Evolutionary conservation across 805 yeast genomes (phyloP), one percentile per base, ranked within the genome.

Genomic region (Metschnikowia kunwiensis): DNA sequence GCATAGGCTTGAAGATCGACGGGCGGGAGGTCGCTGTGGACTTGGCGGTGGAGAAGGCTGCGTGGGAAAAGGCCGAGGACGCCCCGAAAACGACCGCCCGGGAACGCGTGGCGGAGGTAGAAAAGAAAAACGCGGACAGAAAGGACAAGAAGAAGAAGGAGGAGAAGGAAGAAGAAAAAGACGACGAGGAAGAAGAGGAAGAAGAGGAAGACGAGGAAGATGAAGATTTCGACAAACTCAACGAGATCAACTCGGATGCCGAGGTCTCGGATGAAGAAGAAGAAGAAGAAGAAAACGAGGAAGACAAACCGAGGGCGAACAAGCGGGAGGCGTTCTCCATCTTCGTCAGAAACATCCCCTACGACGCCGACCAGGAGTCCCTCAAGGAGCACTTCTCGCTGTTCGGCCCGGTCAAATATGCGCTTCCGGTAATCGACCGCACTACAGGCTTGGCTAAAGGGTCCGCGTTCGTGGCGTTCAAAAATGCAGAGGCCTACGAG

Each of bases 21-120:
- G 97, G 88, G 3, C 78, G 98, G 61, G 82, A 78, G 46, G 97
- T 93, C 31, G 93, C 95, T 15, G 97, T 93, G 15, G 96, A 86
- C 72, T 83, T 82, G 60, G 97, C 98, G 7, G 70, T 93, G 36
- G 91, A 86, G 59, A 91, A 91, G 66, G 72, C 78, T 23, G 81
- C 80, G 54, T 93, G 96, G 96, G 79, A 79, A 54, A 63, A 68
- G 31, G 60, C 70, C 27, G 75, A 74, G 50, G 62, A 51, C 15
- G 14, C 27, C n/a, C 30, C 33, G 19, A 38, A 29, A 30, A 14
- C 27, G 12, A 36, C 38, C 1, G 40, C 36, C 17, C 32, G 35
- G 8, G 62, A 57, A 15, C 59, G 72, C 28, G 66, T 21, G n/a
- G 24, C 24, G 63, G 12, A 71, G 65, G 5, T 67, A 58, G 5